A percentile compares a stretch with the other conserved stretches of the same genome.
These are phyloP conservation scores for Colletotrichum musae DNA, from an alignment of 2,329 filamentous ascomycete genomes.

Conservation along the genomic window DNA sequence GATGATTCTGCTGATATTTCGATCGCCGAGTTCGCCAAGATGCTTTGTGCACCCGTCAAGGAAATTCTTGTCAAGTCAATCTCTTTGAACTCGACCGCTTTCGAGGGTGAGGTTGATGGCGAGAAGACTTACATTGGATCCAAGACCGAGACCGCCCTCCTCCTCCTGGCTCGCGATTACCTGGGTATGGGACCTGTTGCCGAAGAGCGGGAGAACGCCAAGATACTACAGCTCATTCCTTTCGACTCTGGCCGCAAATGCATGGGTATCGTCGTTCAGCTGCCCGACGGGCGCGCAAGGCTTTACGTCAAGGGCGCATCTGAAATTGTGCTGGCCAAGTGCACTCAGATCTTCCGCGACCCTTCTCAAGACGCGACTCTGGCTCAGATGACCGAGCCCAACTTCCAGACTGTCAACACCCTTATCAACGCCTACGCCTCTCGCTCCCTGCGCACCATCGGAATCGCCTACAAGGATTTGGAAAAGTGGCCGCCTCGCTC, in stretches of 20 bases:
- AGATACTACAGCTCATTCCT: constrained; percentile 77
- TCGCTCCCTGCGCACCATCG: constrained; percentile 87
- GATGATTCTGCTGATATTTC: constrained; percentile 56
- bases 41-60: constrained; percentile 63
- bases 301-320: constrained; percentile 76
- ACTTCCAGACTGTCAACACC: constrained; percentile 70
- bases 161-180: constrained; percentile 77
- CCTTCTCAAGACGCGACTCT: constrained; percentile 61
- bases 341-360: constrained; percentile 65
- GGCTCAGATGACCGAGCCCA: constrained; percentile 64
- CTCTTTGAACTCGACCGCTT: constrained; percentile 79
- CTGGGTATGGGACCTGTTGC: constrained; percentile 77
- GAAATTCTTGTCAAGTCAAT: constrained; percentile 73
- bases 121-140: constrained; percentile 79
- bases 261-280: constrained; percentile 72
- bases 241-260: constrained; percentile 85
- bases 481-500: constrained; percentile 84
- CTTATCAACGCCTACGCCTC: constrained; percentile 85
- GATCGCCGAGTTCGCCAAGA: constrained; percentile 62
- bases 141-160: constrained; percentile 82
- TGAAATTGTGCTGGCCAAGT: constrained; percentile 73
- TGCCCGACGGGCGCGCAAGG: constrained; percentile 65
- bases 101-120: constrained; percentile 81
- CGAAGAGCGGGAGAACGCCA: constrained; percentile 73
- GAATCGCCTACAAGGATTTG: constrained; percentile 87